Base-by-base conservation (phyloP, 129 eudicot species). In the Flaveria linearis region DNA sequence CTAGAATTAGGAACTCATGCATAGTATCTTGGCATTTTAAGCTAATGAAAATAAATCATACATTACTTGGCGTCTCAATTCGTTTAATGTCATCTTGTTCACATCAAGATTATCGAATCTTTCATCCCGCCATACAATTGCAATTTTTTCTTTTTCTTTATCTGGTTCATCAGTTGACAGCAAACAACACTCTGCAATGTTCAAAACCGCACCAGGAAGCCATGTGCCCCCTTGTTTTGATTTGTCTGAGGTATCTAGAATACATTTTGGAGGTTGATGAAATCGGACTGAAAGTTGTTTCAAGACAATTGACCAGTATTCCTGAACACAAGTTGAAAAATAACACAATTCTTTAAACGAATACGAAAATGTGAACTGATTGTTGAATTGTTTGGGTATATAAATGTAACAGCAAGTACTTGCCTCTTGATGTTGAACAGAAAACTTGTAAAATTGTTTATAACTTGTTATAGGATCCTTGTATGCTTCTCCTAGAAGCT, bases 71-170 rank as follows among this genome's bases (percentile, higher is more conserved):
- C 79, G 87, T 16, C 96, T 81, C 20, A 95, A 82, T 72, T 95
- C 90, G 51, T 80, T 91, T 5, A 91, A 43, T 30, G 99, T 95
- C 92, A 91, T 85, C 51, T 46, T 62, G 65, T 82, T 81, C 41
- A 95, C 92, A 69, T 79, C 82, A 25, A 39, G 63, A 81, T 87
- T 80, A 78, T 88, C 97, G 52, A 47, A 73, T 63, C 84, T 84
- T 87, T 95, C 99, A 78, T 91, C 90, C 77, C 89, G 83, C 99
- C 99, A 91, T 47, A 89, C 87, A 36, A 95, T 80, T 7, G 99
- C 97, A 56, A 91, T 43, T 51, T 85, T 81, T 49, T 87, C 84
- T 52, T 88, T 87, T 66, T 71, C 83, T 76, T 88, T 87, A 52
- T 80, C 77, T 0, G 81, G 76, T 81, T 77, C 76, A 78, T 5